Conservation (phyloP, 2,329 filamentous ascomycete genomes). For the Pseudodiploospora longispora region DNA sequence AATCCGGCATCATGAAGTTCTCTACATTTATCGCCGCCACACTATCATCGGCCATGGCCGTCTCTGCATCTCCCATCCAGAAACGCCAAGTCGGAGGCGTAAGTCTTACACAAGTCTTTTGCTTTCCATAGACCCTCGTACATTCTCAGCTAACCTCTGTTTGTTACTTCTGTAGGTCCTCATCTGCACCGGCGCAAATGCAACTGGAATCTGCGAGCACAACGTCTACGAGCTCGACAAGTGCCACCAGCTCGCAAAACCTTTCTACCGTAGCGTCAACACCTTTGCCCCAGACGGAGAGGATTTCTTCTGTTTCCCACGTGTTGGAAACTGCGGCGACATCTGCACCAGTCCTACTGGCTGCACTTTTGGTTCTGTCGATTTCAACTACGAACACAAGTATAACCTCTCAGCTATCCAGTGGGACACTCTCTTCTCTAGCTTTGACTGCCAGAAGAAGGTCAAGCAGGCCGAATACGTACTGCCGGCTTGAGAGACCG, state of each 20-base stretch:
- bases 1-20: constrained; percentile 21
- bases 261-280: constrained; percentile 32
- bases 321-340: constrained; percentile 29
- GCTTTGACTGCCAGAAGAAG: constrained; percentile 23
- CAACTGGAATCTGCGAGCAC: constrained; percentile 39
- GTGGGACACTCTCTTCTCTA: constrained; percentile 34
- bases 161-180: constrained; percentile 29
- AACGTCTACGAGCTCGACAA: constrained; percentile 32
- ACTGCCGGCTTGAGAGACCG: too few relatives aligned
- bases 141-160: background rate
- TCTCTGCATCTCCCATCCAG: constrained; percentile 22
- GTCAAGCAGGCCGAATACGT: background rate
- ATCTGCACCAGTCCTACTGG: constrained; percentile 43
- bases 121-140: background rate
- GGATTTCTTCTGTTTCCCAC: constrained; percentile 40
- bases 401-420: constrained; percentile 35
- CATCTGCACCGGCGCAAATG: constrained; percentile 42
- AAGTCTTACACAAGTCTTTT: constrained; percentile 23
- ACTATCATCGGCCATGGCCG: constrained; percentile 14
- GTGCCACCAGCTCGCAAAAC: constrained; percentile 37
- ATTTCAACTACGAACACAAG: constrained; percentile 38
- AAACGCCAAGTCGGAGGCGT: constrained; percentile 40
- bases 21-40: constrained; percentile 13
- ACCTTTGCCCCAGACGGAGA: constrained; percentile 46
- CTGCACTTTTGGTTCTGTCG: constrained; percentile 42